A percentile compares a stretch with the other conserved stretches of the same genome.
phyloP scores from a whole-genome alignment of 2,329 filamentous ascomycete species.

The Sporothrix curviconia region DNA sequence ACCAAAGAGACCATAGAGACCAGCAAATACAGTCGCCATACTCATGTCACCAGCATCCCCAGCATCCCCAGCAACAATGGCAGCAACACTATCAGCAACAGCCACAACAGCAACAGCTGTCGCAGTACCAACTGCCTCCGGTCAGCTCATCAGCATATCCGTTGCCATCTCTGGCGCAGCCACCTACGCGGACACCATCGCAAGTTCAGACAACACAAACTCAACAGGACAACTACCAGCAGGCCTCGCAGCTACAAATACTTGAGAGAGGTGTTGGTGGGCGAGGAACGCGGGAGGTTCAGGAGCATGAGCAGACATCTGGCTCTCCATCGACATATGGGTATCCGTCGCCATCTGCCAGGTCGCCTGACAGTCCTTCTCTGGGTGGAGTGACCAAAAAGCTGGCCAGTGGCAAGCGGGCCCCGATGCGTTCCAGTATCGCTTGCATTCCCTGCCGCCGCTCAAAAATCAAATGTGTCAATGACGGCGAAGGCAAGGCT shows the following conservation, averaged over 20 bases:
- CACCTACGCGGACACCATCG: neutral
- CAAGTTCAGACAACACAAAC: neutral
- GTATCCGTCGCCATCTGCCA: neutral
- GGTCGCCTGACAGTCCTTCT: neutral
- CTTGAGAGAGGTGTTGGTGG: neutral
- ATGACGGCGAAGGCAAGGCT: constrained; percentile 58
- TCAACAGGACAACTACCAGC: constrained; percentile 1
- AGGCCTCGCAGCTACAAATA: neutral
- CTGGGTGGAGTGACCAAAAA: constrained; percentile 30
- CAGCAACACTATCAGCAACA: neutral
- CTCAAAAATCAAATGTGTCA: constrained; percentile 84
- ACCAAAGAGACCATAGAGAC: too few relatives aligned
- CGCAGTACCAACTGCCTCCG: neutral
- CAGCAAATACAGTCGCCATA: too few relatives aligned
- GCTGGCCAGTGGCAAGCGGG: constrained; percentile 33
- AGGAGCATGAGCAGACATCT: neutral
- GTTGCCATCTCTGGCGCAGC: neutral
- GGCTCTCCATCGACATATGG: neutral
- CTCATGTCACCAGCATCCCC: too few relatives aligned
- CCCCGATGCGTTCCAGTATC: constrained; percentile 68
- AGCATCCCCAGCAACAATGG: neutral
- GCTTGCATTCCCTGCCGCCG: constrained; percentile 69
- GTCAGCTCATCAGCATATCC: neutral
- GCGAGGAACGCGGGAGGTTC: neutral
- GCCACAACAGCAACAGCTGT: neutral